Conservation (phyloP, 1,284 basidiomycete genomes). For the Trametes pubescens region DNA sequence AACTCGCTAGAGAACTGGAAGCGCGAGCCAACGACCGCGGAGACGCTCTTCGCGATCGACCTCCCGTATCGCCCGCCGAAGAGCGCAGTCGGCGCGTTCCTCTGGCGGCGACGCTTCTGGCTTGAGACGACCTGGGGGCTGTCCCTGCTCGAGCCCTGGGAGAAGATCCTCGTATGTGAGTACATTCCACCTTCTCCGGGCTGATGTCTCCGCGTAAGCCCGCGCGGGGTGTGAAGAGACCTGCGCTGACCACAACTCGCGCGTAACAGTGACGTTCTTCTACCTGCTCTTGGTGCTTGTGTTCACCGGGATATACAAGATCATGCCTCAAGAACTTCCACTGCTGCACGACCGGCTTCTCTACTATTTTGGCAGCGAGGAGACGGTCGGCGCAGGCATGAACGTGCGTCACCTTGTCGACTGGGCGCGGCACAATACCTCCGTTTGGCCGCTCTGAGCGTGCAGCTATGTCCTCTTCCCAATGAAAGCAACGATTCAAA, state of each 20-base stretch:
- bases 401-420: constrained; percentile 18
- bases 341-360: constrained; percentile 43
- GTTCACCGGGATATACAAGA: constrained; percentile 43
- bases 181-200: constrained; percentile 14
- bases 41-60: constrained; percentile 38
- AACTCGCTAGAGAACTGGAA: constrained; percentile 38
- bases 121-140: constrained; percentile 62
- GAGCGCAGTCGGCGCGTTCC: constrained; percentile 44
- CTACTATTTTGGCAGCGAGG: constrained; percentile 49
- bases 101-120: constrained; percentile 60
- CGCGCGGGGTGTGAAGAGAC: no score
- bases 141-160: constrained; percentile 65
- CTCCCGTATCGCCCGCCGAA: constrained; percentile 48
- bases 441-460: constrained; percentile 3
- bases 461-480: not conserved
- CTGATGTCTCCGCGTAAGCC: not conserved
- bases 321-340: constrained; percentile 46
- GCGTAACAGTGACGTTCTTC: constrained; percentile 42
- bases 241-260: constrained; percentile 3
- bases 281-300: constrained; percentile 43
- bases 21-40: constrained; percentile 35
- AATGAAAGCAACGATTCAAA: no score
- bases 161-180: constrained; percentile 62
- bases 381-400: constrained; percentile 9
- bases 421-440: constrained; percentile 23